Percentiles rank a stretch among this genome's conserved stretches.
Conservation (phyloP, 139 green algal species). For the Chlorella ohadii region DNA sequence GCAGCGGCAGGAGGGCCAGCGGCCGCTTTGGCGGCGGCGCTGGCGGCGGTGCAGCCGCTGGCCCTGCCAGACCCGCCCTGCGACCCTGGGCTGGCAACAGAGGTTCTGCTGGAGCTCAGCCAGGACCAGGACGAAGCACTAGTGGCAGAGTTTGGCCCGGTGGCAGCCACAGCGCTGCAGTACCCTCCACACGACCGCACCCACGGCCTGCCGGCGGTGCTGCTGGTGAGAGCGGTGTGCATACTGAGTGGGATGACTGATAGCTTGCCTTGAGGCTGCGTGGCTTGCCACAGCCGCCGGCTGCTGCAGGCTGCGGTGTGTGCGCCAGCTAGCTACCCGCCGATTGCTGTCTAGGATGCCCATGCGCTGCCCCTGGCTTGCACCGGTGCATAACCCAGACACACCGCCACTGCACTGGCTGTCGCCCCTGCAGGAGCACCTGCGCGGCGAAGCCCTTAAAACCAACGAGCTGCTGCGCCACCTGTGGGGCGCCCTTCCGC, state of each 20-base stretch:
- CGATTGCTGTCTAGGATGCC: no score
- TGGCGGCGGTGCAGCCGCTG: background rate
- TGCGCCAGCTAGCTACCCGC: no score
- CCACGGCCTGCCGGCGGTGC: conserved; percentile 14
- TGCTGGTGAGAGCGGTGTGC: conserved; percentile 21
- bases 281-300: no score
- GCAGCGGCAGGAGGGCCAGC: background rate
- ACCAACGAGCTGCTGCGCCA: conserved; percentile 84
- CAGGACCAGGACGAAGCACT: conserved; percentile 30
- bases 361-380: no score
- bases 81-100: conserved; percentile 10
- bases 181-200: conserved; percentile 30
- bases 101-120: conserved; percentile 40
- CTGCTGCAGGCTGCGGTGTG: no score
- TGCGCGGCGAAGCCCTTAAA: conserved; percentile 49
- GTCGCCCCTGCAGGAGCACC: conserved; percentile 49
- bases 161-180: conserved; percentile 26
- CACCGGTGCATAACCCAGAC: no score
- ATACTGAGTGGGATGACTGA: no score
- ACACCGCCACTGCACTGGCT: no score
- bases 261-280: no score
- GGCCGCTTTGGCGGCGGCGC: background rate
- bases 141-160: conserved; percentile 37
- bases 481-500: conserved; percentile 70
- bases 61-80: conserved; percentile 32